These are phyloP conservation scores for Aspergillus ochraceoroseus DNA, from an alignment of 2,329 filamentous ascomycete species.

Conservation along the genomic window DNA sequence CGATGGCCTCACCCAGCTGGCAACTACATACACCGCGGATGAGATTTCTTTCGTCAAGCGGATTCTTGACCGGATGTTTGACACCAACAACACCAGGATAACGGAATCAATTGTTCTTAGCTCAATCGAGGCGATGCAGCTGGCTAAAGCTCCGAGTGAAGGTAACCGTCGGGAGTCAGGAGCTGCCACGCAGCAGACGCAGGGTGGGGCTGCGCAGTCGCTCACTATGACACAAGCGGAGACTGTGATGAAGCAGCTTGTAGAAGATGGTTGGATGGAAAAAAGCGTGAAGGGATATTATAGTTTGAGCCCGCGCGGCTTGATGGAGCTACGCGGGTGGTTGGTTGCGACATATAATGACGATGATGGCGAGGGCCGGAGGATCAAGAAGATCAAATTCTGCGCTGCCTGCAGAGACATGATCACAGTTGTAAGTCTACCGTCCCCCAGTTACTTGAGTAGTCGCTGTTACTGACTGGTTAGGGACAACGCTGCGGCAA, in stretches of 20 bases:
- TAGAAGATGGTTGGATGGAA: slow-evolving; percentile 80
- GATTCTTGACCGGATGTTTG: slow-evolving; percentile 85
- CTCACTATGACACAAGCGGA: slow-evolving; percentile 77
- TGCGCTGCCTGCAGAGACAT: slow-evolving; percentile 88
- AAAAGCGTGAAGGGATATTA: slow-evolving; percentile 68
- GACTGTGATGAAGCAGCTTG: slow-evolving; percentile 61
- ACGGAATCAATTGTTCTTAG: slow-evolving; percentile 80
- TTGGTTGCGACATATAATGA: slow-evolving; percentile 89
- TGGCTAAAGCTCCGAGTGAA: slow-evolving; percentile 48
- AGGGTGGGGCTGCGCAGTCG: slow-evolving; percentile 42
- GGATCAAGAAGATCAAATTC: slow-evolving; percentile 70
- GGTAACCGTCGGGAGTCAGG: slow-evolving; percentile 47
- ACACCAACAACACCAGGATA: slow-evolving; percentile 72
- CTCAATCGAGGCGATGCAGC: slow-evolving; percentile 69
- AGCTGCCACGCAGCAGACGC: slow-evolving; percentile 34
- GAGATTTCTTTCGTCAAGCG: slow-evolving; percentile 88
- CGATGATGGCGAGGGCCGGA: slow-evolving; percentile 50
- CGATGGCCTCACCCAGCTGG: slow-evolving; percentile 79
- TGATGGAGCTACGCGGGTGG: slow-evolving; percentile 83
- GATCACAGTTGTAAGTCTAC: slow-evolving; percentile 61
- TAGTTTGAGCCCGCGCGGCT: slow-evolving; percentile 65
- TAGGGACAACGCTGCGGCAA: slow-evolving; percentile 70
- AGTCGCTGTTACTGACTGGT: slow-evolving; percentile 7
- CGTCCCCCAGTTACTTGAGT: background rate
- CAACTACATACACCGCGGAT: slow-evolving; percentile 72